Conservation (phyloP, 2,329 filamentous ascomycete species). For the Arthrobotrys megalospora region DNA sequence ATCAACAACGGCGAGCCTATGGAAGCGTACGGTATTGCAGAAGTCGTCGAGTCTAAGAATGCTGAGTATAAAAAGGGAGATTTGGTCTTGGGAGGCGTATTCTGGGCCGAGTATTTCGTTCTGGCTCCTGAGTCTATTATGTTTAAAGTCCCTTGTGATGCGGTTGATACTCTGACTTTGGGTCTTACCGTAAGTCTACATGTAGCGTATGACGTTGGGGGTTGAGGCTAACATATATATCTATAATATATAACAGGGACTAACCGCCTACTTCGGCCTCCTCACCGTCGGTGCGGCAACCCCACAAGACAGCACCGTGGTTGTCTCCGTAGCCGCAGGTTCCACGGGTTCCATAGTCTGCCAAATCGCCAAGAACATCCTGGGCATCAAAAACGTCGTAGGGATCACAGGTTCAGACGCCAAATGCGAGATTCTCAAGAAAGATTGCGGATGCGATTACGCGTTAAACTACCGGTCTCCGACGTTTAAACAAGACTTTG, state of each 20-base stretch:
- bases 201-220: constrained; percentile 68
- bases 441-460: constrained; percentile 71
- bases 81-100: constrained; percentile 65
- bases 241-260: constrained; percentile 50
- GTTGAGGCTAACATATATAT: not conserved
- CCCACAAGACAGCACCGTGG: constrained; percentile 67
- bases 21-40: constrained; percentile 34
- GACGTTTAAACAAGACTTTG: constrained; percentile 70
- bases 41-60: constrained; percentile 44
- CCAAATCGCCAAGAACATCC: constrained; percentile 72
- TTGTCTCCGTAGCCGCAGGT: constrained; percentile 70
- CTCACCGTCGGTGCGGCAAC: constrained; percentile 67
- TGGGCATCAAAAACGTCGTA: constrained; percentile 70
- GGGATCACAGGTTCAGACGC: constrained; percentile 72
- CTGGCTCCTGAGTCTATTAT: constrained; percentile 65
- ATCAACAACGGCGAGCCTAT: constrained; percentile 45
- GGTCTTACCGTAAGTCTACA: constrained; percentile 37
- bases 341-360: constrained; percentile 71
- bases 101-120: constrained; percentile 69
- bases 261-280: constrained; percentile 72
- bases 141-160: constrained; percentile 17
- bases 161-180: constrained; percentile 39
- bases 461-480: constrained; percentile 73
- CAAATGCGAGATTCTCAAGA: constrained; percentile 71
- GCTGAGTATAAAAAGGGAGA: constrained; percentile 65